Conservation (phyloP, 1,139 yeast species). For the Candida sp. region DNA sequence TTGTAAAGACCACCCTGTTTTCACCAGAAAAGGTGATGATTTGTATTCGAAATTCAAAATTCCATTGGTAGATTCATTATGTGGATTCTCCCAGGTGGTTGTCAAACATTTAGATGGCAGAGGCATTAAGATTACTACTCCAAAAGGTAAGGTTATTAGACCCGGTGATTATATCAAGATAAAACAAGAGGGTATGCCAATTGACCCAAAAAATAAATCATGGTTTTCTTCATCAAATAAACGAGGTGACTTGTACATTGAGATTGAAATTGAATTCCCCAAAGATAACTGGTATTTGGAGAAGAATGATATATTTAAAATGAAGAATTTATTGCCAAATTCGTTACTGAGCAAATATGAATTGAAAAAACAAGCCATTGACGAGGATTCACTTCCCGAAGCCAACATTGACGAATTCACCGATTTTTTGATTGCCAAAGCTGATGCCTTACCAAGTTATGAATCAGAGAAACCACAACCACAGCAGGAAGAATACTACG, state of each 20-base stretch:
- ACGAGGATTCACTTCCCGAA: slow-evolving; percentile 23
- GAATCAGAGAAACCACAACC: slow-evolving; percentile 14
- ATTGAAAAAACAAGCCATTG: slow-evolving; percentile 20
- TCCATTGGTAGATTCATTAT: slow-evolving; percentile 74
- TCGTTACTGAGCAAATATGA: slow-evolving; percentile 22
- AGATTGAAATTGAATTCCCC: slow-evolving; percentile 77
- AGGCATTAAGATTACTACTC: slow-evolving; percentile 58
- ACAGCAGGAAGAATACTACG: slow-evolving; percentile 9
- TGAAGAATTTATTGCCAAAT: slow-evolving; percentile 55
- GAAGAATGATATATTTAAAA: slow-evolving; percentile 51
- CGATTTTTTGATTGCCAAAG: slow-evolving; percentile 34
- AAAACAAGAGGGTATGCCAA: slow-evolving; percentile 85
- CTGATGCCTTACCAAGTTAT: slow-evolving; percentile 34
- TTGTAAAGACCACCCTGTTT: slow-evolving; percentile 43
- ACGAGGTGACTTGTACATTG: slow-evolving; percentile 74
- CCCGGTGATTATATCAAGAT: slow-evolving; percentile 75
- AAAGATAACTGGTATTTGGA: slow-evolving; percentile 77
- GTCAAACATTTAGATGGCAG: slow-evolving; percentile 84
- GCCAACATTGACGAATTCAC: slow-evolving; percentile 40
- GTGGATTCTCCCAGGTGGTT: slow-evolving; percentile 71
- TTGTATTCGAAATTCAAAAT: slow-evolving; percentile 58
- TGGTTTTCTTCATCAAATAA: slow-evolving; percentile 30
- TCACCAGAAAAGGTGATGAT: slow-evolving; percentile 63
- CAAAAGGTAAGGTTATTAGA: slow-evolving; percentile 72
- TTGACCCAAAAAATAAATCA: slow-evolving; percentile 27